Evolutionary conservation across 441 rosid genomes (phyloP).

Genomic region (Biscutella auriculata): DNA sequence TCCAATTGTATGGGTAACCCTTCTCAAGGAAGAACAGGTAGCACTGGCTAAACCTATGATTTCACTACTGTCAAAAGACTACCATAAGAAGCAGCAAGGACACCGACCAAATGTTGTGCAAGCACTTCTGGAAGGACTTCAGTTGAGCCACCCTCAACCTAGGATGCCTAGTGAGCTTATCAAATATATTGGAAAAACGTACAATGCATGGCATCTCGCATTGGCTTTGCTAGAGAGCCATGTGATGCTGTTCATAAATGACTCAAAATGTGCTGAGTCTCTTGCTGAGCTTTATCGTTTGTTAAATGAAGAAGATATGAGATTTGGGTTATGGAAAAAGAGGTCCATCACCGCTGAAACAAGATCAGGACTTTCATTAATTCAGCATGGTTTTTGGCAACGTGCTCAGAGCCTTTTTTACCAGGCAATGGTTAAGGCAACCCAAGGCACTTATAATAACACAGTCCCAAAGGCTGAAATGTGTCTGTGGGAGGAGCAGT

Average conservation of each 20-base stretch:
- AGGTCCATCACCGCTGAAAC: slow-evolving; percentile 93
- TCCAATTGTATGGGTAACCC: slow-evolving; percentile 96
- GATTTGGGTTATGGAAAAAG: slow-evolving; percentile 98
- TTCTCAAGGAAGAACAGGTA: slow-evolving; percentile 82
- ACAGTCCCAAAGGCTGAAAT: slow-evolving; percentile 98
- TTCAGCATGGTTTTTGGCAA: slow-evolving; percentile 99
- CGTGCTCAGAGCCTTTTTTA: slow-evolving; percentile 88
- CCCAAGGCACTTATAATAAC: slow-evolving; percentile 95
- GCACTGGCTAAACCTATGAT: slow-evolving; percentile 87
- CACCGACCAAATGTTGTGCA: slow-evolving; percentile 97
- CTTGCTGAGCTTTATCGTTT: slow-evolving; percentile 94
- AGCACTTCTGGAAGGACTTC: slow-evolving; percentile 98
- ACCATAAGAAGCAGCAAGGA: slow-evolving; percentile 93
- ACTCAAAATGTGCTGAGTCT: slow-evolving; percentile 81
- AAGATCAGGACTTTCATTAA: slow-evolving; percentile 89
- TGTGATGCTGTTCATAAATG: slow-evolving; percentile 79
- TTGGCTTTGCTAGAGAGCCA: slow-evolving; percentile 92
- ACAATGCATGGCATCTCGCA: slow-evolving; percentile 99
- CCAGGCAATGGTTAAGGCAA: slow-evolving; percentile 98
- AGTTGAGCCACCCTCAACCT: slow-evolving; percentile 97
- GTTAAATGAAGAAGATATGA: slow-evolving; percentile 98
- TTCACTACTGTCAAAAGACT: slow-evolving; percentile 74
- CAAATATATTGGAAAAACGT: slow-evolving; percentile 90
- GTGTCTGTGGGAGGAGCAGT: slow-evolving; percentile 99
- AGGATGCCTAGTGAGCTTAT: slow-evolving; percentile 98